Evolutionary conservation across 2,329 filamentous ascomycete genomes (phyloP), one percentile per base, ranked within the genome.

Genomic region (Hypoxylon sp.): DNA sequence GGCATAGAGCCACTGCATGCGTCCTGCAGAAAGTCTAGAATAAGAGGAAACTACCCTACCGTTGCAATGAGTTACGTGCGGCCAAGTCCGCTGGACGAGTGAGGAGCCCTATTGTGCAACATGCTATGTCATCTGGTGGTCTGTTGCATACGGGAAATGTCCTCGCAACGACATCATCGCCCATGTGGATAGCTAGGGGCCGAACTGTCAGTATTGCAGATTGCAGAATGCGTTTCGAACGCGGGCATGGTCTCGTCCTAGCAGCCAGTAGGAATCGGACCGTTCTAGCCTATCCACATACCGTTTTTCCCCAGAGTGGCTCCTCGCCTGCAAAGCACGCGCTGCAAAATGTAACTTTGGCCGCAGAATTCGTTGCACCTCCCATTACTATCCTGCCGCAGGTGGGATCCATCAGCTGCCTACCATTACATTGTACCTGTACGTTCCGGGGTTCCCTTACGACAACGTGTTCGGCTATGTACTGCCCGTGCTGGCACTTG

Each of bases 321-420:
- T 48, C 65, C 65, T 46, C 34, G 19, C 51, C 67, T 69, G 67
- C 67, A 69, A 67, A 70, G 67, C 67, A 70, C 65, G 47, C 64
- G 60, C 63, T 67, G 63, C 63, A 39, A 64, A 41, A 61, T 70
- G 65, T 61, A 58, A 65, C 67, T 65, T 48, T 48, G 61, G 53
- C 57, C 54, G 63, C 67, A 61, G 60, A 60, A 52, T 52, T 58
- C 41, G 56, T 64, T 58, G 51, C 67, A 56, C 69, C 47, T 63
- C 60, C 47, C 21, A 34, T 53, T 54, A 46, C 52, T 57, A 60
- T 60, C 68, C 57, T 61, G 67, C 70, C 71, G 69, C 68, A 73
- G 69, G 62, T 70, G 67, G 68, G 70, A 72, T 72, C 71, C 68
- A 70, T 73, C 68, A 71, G 69, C 70, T 72, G 68, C 61, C 65